Base-by-base conservation (phyloP, 768 basidiomycete genomes). In the Lepiota brunneoincarnata region DNA sequence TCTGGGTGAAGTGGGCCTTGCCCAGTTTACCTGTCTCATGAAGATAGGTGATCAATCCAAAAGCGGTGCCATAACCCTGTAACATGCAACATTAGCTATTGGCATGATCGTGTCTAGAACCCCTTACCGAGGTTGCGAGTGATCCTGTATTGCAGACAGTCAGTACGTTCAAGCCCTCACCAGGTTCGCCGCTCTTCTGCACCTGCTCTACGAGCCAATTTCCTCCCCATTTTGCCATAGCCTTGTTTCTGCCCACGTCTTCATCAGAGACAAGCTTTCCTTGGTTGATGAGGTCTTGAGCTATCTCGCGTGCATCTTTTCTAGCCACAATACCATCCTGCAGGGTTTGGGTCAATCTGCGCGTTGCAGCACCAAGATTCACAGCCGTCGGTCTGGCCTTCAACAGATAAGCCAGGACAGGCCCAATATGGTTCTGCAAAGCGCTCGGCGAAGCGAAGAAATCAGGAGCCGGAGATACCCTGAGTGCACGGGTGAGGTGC, bases 81-180 rank as follows among this genome's bases (percentile, higher is more conserved):
- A 51, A 49, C 31, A 59, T 38, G 31, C 28, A 39, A 42, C 39
- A 39, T n/a, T 46, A 17, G 34, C 24, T 6, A 54, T 31, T 37
- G 14, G 36, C 17, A 15, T 37, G 23, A 21, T 26, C 40, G 43
- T 41, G 28, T 26, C 14, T 14, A 2, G 26, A 47, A 49, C 51
- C 44, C 62, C 86, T 51, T 60, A 93, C 93, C 26, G 93, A 96
- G 9, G 94, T 97, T 1, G 96, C 95, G 58, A 98, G 78, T 20
- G 89, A 92, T 3, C 95, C 95, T n/a, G 95, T 98, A 68, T 98
- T 98, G 73, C 95, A 98, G 10, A 98, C 92, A 14, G 95, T 97
- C 68, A 97, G 73, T 17, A 96, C 82, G 64, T 91, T 93, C 54
- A 97, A 68, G 36, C 73, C 77, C 41, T 73, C 73, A 23, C 72